Conservation (phyloP, 768 basidiomycete genomes). For the Crassisporium funariophilum region DNA sequence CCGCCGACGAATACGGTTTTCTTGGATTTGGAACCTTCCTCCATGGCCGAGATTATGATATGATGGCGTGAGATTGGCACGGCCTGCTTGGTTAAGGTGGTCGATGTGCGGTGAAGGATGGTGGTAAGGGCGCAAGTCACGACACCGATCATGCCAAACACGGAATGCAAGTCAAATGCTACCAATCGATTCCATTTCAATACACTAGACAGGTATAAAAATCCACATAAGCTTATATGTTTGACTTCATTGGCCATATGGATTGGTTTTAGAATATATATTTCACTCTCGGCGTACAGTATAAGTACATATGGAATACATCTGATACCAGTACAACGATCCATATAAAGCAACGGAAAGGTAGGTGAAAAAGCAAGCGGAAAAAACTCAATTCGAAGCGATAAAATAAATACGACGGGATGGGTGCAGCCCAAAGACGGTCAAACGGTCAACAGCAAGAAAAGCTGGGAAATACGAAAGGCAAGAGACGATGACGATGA, state of each 20-base stretch:
- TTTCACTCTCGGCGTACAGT: background rate
- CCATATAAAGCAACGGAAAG: background rate
- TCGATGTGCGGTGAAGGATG: background rate
- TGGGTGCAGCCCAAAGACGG: background rate
- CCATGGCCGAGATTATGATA: constrained; percentile 61
- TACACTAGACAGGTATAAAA: too few species aligned
- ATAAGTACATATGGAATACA: too few species aligned
- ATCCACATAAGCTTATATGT: background rate
- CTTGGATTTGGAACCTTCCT: constrained; percentile 83
- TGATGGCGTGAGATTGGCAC: background rate
- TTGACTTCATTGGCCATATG: background rate
- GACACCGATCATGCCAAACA: too few species aligned
- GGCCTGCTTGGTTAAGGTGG: background rate
- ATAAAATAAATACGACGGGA: background rate
- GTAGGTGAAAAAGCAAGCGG: background rate
- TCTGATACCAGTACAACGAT: too few species aligned
- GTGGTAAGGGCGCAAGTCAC: background rate
- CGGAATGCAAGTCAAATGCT: too few species aligned
- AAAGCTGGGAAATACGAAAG: background rate
- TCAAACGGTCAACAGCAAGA: constrained; percentile 1
- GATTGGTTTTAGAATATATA: background rate
- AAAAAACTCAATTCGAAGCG: too few species aligned
- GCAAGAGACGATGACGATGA: too few species aligned
- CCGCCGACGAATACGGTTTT: constrained; percentile 87
- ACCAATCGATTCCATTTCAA: too few species aligned